phyloP scores from a whole-genome alignment of 192 early-diverging fungal genomes.

The Podila minutissima region DNA sequence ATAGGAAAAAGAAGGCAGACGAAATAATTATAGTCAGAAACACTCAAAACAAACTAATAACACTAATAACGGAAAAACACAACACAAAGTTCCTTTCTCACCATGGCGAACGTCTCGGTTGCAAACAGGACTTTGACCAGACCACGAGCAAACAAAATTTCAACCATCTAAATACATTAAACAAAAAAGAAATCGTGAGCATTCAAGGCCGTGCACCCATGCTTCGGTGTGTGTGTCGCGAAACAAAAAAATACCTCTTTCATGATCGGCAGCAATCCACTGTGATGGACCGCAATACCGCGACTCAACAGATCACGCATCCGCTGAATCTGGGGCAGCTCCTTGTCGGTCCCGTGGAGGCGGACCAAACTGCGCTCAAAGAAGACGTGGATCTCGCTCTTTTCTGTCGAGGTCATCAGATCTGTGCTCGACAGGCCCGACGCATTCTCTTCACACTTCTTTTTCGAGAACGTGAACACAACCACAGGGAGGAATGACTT shows the following conservation, averaged over 20 bases:
- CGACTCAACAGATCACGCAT: slow-evolving; percentile 87
- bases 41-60: background rate
- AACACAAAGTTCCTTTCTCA: slow-evolving; percentile 14
- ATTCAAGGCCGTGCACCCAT: background rate
- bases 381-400: slow-evolving; percentile 89
- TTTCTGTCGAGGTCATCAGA: slow-evolving; percentile 74
- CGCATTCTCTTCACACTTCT: slow-evolving; percentile 94
- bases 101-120: slow-evolving; percentile 99
- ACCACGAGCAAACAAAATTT: slow-evolving; percentile 92
- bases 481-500: slow-evolving; percentile 87
- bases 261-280: slow-evolving; percentile 95
- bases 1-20: background rate
- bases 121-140: slow-evolving; percentile 95
- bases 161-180: slow-evolving; percentile 78
- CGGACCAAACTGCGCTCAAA: slow-evolving; percentile 84
- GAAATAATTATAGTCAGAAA: background rate
- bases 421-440: slow-evolving; percentile 80
- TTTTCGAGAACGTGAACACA: slow-evolving; percentile 95
- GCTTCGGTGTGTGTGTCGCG: background rate
- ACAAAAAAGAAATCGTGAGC: background rate
- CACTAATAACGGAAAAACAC: background rate
- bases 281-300: slow-evolving; percentile 98
- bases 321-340: slow-evolving; percentile 88
- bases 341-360: slow-evolving; percentile 84
- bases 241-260: slow-evolving; percentile 75